Evolutionary conservation across 2,329 filamentous ascomycete genomes (phyloP).

Genomic region (Ophiostoma himal-ulmi): DNA sequence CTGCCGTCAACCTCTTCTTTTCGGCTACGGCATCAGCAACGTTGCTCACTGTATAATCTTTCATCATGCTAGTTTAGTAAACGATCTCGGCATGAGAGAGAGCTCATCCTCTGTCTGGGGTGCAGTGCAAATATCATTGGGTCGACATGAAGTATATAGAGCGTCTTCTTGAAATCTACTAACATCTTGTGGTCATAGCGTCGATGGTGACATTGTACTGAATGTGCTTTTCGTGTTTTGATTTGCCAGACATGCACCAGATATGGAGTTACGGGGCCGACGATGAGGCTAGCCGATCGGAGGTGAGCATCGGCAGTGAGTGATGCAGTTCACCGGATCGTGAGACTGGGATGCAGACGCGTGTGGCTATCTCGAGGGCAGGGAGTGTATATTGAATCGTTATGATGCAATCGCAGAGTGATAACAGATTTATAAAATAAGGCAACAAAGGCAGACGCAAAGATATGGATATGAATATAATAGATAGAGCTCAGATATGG

Average conservation of each 20-base stretch:
- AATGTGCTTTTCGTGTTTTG: neutral
- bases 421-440: neutral
- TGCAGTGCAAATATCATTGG: neutral
- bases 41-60: neutral
- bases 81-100: neutral
- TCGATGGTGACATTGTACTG: neutral
- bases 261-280: neutral
- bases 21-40: neutral
- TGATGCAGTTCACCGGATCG: neutral
- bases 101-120: neutral
- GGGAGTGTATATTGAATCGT: neutral
- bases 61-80: neutral
- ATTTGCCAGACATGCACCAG: neutral
- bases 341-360: neutral
- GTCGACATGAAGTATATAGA: neutral
- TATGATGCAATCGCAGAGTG: neutral
- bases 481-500: too few species aligned
- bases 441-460: neutral
- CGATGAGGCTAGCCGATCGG: neutral
- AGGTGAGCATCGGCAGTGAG: neutral
- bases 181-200: neutral
- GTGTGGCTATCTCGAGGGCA: neutral
- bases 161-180: neutral
- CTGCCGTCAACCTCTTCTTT: neutral
- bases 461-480: neutral